Base-by-base conservation (phyloP, 2,329 filamentous ascomycete species). In the Dothideomycetes sp. region DNA sequence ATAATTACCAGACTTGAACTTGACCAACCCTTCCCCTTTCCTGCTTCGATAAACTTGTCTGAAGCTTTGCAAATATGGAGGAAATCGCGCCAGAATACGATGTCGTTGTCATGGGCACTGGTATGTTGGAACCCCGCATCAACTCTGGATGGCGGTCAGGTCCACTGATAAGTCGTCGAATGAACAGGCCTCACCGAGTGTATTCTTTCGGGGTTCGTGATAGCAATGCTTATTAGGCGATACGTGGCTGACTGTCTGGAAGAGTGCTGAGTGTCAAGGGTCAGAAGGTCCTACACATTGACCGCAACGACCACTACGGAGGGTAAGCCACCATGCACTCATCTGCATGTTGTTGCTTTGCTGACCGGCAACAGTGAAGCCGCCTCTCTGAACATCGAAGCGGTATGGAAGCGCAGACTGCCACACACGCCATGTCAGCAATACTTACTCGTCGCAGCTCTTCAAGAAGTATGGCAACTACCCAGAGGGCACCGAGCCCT, bases 31-130 rank as follows among this genome's bases (percentile, higher is more conserved):
- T 27, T 27, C 22, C 22, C 22, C 22, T 27, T 27, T 27, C 22
- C 12, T 12, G 12, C 22, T 7, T 12, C 12, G 22, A 27, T n/a
- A 27, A 27, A 7, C 22, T 12, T 27, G 22, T 27, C 12, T 12
- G 22, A 27, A 27, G n/a, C 17, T 18, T 36, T 19, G 19, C 39
- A 33, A 75, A 47, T 68, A 96, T 96, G 91, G 91, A 96, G 62
- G 91, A 96, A 68, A 94, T 98, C 61, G 86, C 88, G 53, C 84
- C 86, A 61, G 88, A 95, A 68, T 98, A 98, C 76, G 91, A 98
- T 76, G 85, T 95, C 65, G 79, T 98, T 62, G 91, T 98, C 62
- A 79, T 98, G 63, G 91, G 91, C 75, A 98, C 91, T 64, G 88
- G 87, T 94, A 73, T 60, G 77, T 66, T 52, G 51, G 22, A 16